phyloP scores from a whole-genome alignment of 805 yeast species.

The Myxozyma sirexii region DNA sequence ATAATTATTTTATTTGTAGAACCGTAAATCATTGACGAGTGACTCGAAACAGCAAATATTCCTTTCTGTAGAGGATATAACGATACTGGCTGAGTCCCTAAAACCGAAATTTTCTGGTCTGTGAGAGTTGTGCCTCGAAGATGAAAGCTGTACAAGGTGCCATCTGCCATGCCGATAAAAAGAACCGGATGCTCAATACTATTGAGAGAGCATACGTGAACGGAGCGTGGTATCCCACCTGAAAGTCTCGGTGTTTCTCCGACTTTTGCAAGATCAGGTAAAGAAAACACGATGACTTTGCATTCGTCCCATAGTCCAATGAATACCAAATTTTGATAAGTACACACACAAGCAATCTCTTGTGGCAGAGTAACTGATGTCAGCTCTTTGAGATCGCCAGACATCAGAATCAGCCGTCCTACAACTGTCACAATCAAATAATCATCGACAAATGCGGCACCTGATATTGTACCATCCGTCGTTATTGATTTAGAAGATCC shows the following conservation, averaged over 20 bases:
- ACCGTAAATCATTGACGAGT: conserved; percentile 33
- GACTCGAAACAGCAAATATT: conserved; percentile 27
- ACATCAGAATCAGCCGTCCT: neutral
- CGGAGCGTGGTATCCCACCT: conserved; percentile 30
- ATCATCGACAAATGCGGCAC: conserved; percentile 10
- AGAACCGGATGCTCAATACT: conserved; percentile 18
- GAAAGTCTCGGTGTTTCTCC: conserved; percentile 10
- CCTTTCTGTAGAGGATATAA: conserved; percentile 17
- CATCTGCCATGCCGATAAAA: conserved; percentile 32
- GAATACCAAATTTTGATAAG: conserved; percentile 12
- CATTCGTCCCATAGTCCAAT: conserved; percentile 28
- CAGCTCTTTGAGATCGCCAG: conserved; percentile 1
- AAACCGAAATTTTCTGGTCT: conserved; percentile 21
- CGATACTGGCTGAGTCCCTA: conserved; percentile 32
- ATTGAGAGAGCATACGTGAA: conserved; percentile 15
- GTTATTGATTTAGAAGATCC: neutral
- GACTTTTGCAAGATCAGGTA: conserved; percentile 4
- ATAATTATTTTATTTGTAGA: conserved; percentile 18
- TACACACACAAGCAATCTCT: conserved; percentile 26
- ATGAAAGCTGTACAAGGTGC: conserved; percentile 22
- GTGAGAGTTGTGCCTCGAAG: conserved; percentile 4
- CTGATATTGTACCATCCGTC: conserved; percentile 10
- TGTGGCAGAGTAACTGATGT: neutral
- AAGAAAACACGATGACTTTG: conserved; percentile 5
- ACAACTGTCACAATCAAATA: conserved; percentile 11